A percentile compares a stretch with the other conserved stretches of the same genome.
These are phyloP conservation scores for Skeletonema menzelii DNA, from an alignment of 108 stramenopile genomes.

Conservation along the genomic window DNA sequence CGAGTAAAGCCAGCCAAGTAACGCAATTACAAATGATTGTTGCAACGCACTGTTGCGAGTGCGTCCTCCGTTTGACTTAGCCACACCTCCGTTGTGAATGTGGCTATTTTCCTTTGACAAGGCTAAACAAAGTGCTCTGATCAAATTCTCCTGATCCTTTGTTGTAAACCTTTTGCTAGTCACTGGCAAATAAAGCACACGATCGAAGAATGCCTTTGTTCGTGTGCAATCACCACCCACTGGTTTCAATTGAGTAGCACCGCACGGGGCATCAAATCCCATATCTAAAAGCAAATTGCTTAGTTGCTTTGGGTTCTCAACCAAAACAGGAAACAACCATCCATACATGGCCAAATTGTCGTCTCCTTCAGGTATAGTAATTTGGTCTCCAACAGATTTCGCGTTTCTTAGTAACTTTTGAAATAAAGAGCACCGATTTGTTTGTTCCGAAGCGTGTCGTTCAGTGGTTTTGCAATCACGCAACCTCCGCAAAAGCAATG, in stretches of 20 bases:
- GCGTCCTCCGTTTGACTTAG: neutral
- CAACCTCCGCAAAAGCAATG: slow-evolving; percentile 59
- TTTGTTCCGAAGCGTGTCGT: slow-evolving; percentile 20
- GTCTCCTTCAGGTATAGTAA: slow-evolving; percentile 7
- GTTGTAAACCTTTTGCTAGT: slow-evolving; percentile 36
- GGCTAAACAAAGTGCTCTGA: slow-evolving; percentile 12
- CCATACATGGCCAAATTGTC: slow-evolving; percentile 33
- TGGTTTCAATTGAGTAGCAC: slow-evolving; percentile 73
- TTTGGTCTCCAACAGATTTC: slow-evolving; percentile 10
- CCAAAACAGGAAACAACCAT: slow-evolving; percentile 62
- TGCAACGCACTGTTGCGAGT: neutral
- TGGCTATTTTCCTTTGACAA: neutral
- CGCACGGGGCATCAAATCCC: slow-evolving; percentile 70
- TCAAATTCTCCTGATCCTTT: slow-evolving; percentile 32
- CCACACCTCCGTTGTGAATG: neutral
- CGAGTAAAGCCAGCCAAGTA: slow-evolving; percentile 22
- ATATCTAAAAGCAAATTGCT: slow-evolving; percentile 36
- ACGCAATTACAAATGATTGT: neutral
- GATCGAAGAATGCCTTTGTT: slow-evolving; percentile 43
- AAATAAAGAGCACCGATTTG: slow-evolving; percentile 27
- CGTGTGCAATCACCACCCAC: slow-evolving; percentile 6
- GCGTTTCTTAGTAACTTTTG: neutral
- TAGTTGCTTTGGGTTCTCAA: slow-evolving; percentile 31
- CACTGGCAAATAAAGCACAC: slow-evolving; percentile 76
- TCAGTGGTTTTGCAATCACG: slow-evolving; percentile 33